A percentile compares a stretch with the other conserved stretches of the same genome.
Evolutionary conservation across 2,329 filamentous ascomycete species (phyloP).

Genomic region (Fusarium humuli): DNA sequence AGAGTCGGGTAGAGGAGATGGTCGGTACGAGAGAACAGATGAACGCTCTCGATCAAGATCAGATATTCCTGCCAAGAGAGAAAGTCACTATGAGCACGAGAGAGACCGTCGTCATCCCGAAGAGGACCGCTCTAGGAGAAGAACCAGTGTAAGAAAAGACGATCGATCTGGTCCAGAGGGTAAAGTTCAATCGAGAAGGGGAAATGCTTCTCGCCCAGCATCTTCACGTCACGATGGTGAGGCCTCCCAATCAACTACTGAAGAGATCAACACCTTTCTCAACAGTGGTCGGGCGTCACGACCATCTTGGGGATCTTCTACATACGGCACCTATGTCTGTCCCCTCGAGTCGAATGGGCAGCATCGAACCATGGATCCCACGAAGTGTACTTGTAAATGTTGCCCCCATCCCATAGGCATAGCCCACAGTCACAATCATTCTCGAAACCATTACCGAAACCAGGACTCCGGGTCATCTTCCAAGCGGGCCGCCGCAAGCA

Average conservation of each 20-base stretch:
- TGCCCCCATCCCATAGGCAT: constrained; percentile 41
- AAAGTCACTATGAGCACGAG: not conserved
- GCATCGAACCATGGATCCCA: constrained; percentile 39
- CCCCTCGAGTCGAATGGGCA: constrained; percentile 29
- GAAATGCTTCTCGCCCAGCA: not conserved
- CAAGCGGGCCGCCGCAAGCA: not conserved
- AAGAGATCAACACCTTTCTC: constrained; percentile 5
- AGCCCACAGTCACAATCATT: constrained; percentile 21
- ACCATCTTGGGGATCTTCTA: constrained; percentile 2
- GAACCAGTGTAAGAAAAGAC: not conserved
- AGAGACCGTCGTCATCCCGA: not conserved
- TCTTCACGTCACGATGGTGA: not conserved
- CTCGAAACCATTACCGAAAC: constrained; percentile 12
- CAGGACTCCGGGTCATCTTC: not conserved
- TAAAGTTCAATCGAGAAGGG: not conserved
- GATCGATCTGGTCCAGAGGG: not conserved
- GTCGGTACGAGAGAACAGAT: not conserved
- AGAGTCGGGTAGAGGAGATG: not conserved
- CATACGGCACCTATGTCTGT: constrained; percentile 41
- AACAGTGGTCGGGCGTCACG: constrained; percentile 3
- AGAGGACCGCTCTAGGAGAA: not conserved
- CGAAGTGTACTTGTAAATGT: constrained; percentile 39
- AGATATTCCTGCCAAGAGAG: not conserved
- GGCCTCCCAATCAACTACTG: not conserved
- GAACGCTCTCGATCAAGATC: not conserved